These are phyloP conservation scores for Ciborinia camelliae DNA, from an alignment of 2,329 filamentous ascomycete genomes.

Conservation along the genomic window DNA sequence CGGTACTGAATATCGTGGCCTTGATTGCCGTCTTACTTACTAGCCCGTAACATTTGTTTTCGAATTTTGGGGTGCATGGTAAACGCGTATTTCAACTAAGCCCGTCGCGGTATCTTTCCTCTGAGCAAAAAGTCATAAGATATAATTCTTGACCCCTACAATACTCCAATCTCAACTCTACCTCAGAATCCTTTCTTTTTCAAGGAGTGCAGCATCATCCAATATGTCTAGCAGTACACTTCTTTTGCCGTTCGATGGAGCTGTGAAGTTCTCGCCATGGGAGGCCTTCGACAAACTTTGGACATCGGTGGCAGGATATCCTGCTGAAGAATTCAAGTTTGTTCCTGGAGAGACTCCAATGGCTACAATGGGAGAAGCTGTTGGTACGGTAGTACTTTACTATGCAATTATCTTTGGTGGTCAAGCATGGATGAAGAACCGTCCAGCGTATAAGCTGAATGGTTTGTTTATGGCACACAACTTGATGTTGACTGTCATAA, in stretches of 20 bases:
- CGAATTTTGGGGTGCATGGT: neutral
- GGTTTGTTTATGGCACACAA: slow-evolving; percentile 93
- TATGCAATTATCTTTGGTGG: slow-evolving; percentile 92
- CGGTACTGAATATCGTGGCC: neutral
- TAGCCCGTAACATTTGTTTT: neutral
- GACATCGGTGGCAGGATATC: slow-evolving; percentile 72
- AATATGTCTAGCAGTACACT: slow-evolving; percentile 24
- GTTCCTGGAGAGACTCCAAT: slow-evolving; percentile 77
- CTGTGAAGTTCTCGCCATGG: slow-evolving; percentile 51
- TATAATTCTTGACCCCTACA: slow-evolving; percentile 9
- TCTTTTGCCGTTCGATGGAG: slow-evolving; percentile 19
- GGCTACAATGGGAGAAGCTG: slow-evolving; percentile 82
- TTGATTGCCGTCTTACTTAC: slow-evolving; percentile 1
- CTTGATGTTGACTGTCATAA: slow-evolving; percentile 85
- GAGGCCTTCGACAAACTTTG: slow-evolving; percentile 89
- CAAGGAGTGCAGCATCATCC: neutral
- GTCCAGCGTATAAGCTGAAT: slow-evolving; percentile 82
- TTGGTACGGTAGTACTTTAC: slow-evolving; percentile 78
- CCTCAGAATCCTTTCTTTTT: neutral
- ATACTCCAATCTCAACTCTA: neutral
- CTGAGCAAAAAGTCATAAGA: slow-evolving; percentile 5
- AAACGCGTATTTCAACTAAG: neutral
- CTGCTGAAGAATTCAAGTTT: slow-evolving; percentile 83
- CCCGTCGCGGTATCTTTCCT: neutral
- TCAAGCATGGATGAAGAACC: slow-evolving; percentile 84